These are phyloP conservation scores for Glarea lozoyensis DNA, from an alignment of 495 filamentous ascomycete species.

Conservation along the genomic window DNA sequence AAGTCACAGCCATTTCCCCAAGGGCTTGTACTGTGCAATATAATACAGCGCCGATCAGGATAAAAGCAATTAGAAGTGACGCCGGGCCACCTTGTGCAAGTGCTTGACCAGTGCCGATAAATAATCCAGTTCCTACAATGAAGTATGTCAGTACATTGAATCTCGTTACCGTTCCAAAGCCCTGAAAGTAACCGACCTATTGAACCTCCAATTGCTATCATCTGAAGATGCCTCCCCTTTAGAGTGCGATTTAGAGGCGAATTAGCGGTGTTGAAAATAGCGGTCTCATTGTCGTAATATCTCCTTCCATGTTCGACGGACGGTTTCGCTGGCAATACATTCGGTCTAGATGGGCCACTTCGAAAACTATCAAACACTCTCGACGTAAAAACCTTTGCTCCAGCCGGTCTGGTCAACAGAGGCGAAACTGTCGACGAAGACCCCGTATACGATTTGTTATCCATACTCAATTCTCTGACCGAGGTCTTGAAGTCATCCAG, in stretches of 20 bases:
- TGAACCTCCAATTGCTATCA: slow-evolving; percentile 94
- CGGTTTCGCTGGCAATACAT: slow-evolving; percentile 1
- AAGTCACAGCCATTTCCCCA: slow-evolving; percentile 80
- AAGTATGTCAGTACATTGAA: too few relatives aligned
- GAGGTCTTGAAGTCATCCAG: slow-evolving; percentile 6
- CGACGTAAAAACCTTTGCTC: slow-evolving; percentile 4
- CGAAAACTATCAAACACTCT: slow-evolving; percentile 20
- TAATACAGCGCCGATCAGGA: slow-evolving; percentile 77
- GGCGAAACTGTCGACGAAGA: slow-evolving; percentile 15
- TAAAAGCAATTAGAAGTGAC: slow-evolving; percentile 75
- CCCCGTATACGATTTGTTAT: slow-evolving; percentile 7
- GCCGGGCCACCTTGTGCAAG: slow-evolving; percentile 76
- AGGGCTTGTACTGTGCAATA: slow-evolving; percentile 92
- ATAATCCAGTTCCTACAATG: slow-evolving; percentile 72
- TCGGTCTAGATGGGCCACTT: slow-evolving; percentile 1
- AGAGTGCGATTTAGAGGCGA: slow-evolving; percentile 67
- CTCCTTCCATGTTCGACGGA: slow-evolving; percentile 8
- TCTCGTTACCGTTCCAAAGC: too few relatives aligned
- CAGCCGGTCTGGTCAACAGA: slow-evolving; percentile 11
- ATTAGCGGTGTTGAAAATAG: slow-evolving; percentile 65
- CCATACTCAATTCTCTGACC: slow-evolving; percentile 10
- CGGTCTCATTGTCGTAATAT: slow-evolving; percentile 63
- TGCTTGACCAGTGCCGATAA: slow-evolving; percentile 78
- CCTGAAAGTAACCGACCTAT: too few relatives aligned
- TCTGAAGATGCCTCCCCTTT: slow-evolving; percentile 83